Conservation (phyloP, 2,329 filamentous ascomycete genomes). For the Nakataea oryzae region DNA sequence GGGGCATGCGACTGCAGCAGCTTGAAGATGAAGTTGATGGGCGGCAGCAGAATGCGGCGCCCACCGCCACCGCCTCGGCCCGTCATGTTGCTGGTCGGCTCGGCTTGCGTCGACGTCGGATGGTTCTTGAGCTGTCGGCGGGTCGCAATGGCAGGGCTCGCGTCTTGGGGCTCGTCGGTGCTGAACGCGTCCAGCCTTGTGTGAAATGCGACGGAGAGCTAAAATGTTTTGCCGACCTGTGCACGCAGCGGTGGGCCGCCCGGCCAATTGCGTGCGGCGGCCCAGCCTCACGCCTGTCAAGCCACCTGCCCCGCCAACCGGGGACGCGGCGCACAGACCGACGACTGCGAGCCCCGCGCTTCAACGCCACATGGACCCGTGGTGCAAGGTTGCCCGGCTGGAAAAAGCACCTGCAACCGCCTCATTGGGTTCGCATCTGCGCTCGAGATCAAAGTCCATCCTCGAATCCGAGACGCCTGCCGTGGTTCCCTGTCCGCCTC, state of each 20-base stretch:
- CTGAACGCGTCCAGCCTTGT: background rate
- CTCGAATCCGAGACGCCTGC: background rate
- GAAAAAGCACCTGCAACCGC: background rate
- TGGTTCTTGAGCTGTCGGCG: too few species aligned
- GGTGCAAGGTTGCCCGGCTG: background rate
- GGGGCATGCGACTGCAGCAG: conserved; percentile 72
- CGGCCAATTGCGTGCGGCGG: background rate
- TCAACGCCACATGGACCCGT: background rate
- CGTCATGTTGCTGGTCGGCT: conserved; percentile 40
- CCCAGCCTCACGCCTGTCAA: background rate
- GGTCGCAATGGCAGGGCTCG: too few species aligned
- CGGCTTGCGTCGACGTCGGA: too few species aligned
- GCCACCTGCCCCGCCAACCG: background rate
- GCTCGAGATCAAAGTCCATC: background rate
- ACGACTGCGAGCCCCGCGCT: background rate
- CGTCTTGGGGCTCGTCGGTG: background rate
- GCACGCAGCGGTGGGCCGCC: too few species aligned
- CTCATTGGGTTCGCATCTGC: background rate
- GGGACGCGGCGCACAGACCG: background rate
- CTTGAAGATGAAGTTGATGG: conserved; percentile 85
- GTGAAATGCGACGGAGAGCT: background rate
- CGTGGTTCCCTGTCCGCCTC: background rate
- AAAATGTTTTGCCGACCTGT: conserved; percentile 4
- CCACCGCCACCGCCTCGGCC: conserved; percentile 49
- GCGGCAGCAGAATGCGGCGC: conserved; percentile 49